Conservation (phyloP, 148 eudicot genomes). For the Nepenthes gracilis region DNA sequence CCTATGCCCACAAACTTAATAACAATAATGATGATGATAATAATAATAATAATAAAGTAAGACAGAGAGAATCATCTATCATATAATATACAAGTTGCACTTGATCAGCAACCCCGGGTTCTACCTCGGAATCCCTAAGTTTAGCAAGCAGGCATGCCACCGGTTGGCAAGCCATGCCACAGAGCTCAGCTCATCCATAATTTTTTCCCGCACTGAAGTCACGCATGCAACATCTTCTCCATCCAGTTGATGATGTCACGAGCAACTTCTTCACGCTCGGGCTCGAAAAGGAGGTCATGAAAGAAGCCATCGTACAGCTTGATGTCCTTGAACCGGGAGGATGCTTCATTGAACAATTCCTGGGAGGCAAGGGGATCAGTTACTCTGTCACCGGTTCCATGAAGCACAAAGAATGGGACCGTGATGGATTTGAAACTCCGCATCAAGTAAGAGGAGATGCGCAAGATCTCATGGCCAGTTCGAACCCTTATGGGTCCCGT, state of each 20-base stretch:
- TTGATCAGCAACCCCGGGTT: no score
- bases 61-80: no score
- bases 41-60: no score
- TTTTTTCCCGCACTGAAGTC: neutral
- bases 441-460: slow-evolving; percentile 49
- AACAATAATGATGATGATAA: no score
- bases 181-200: neutral
- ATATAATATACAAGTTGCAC: no score
- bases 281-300: slow-evolving; percentile 82
- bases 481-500: slow-evolving; percentile 77
- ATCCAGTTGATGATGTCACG: slow-evolving; percentile 55
- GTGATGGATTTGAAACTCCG: slow-evolving; percentile 32
- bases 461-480: slow-evolving; percentile 73
- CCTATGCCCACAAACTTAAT: no score
- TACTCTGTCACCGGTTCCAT: slow-evolving; percentile 61
- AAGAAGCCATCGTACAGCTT: slow-evolving; percentile 45
- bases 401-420: slow-evolving; percentile 68
- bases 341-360: slow-evolving; percentile 52
- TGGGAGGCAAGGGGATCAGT: slow-evolving; percentile 73
- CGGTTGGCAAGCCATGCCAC: neutral
- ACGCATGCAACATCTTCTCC: slow-evolving; percentile 9
- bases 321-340: slow-evolving; percentile 57
- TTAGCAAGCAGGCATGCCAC: no score
- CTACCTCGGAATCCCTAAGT: no score
- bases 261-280: slow-evolving; percentile 37